phyloP scores from a whole-genome alignment of 192 early-diverging fungal species.

The Backusella psychrophila region DNA sequence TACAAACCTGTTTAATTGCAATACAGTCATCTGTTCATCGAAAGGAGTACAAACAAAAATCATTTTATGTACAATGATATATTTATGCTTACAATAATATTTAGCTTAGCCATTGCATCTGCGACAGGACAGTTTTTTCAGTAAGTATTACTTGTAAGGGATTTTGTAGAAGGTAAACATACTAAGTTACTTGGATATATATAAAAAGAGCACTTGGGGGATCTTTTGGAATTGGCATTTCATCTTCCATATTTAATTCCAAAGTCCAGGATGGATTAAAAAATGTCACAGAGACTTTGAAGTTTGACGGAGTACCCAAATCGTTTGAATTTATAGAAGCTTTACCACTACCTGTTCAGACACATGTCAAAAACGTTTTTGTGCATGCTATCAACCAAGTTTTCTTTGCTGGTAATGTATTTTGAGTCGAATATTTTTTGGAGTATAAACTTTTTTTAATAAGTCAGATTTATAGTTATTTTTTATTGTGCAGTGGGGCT shows the following conservation, averaged over 20 bases:
- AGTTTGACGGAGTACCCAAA: neutral
- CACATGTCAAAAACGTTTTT: neutral
- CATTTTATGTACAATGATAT: neutral
- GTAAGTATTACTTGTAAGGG: neutral
- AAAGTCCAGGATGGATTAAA: neutral
- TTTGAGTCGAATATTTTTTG: neutral
- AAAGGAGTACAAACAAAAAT: conserved; percentile 29
- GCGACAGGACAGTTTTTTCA: conserved; percentile 22
- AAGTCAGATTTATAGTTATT: neutral
- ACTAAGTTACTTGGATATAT: neutral
- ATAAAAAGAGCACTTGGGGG: neutral
- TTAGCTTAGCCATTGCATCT: conserved; percentile 20
- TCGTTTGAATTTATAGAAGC: neutral
- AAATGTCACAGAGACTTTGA: neutral
- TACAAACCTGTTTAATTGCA: conserved; percentile 70
- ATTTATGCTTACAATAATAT: neutral
- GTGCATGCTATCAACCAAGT: neutral
- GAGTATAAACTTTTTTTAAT: neutral
- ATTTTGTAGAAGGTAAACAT: neutral
- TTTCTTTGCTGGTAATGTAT: neutral
- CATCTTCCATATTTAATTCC: neutral
- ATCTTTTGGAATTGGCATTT: neutral
- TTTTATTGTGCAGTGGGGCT: neutral
- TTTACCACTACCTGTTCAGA: neutral
- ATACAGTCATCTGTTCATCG: conserved; percentile 62